Evolutionary conservation across 257 asterid species (phyloP).

Genomic region (Salvia splendens): DNA sequence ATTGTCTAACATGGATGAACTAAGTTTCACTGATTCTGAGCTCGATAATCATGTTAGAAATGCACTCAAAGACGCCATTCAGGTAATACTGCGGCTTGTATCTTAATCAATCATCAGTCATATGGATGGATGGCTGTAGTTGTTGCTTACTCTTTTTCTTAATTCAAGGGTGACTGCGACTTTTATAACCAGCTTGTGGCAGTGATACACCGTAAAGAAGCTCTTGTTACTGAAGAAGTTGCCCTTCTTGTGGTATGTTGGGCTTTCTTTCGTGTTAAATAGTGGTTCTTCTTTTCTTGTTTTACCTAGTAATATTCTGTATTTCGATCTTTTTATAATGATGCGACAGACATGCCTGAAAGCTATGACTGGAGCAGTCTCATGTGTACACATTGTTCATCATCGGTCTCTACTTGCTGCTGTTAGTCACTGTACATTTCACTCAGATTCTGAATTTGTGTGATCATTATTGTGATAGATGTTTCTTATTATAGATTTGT

Average conservation of each 20-base stretch:
- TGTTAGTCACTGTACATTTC: slow-evolving; percentile 50
- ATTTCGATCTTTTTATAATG: slow-evolving; percentile 15
- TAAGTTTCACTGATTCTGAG: slow-evolving; percentile 54
- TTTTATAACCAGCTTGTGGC: slow-evolving; percentile 61
- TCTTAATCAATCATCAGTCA: neutral
- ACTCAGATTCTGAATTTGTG: neutral
- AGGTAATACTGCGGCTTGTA: slow-evolving; percentile 47
- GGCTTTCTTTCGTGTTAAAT: slow-evolving; percentile 7
- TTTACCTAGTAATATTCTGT: slow-evolving; percentile 17
- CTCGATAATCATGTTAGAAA: slow-evolving; percentile 55
- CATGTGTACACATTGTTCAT: slow-evolving; percentile 61
- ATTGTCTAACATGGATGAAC: slow-evolving; percentile 51
- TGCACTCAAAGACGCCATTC: slow-evolving; percentile 61
- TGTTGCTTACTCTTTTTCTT: slow-evolving; percentile 19
- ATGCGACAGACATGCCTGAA: slow-evolving; percentile 72
- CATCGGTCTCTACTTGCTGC: slow-evolving; percentile 67
- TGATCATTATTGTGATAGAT: slow-evolving; percentile 2
- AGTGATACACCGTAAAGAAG: slow-evolving; percentile 51
- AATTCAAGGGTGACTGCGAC: slow-evolving; percentile 59
- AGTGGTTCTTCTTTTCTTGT: neutral
- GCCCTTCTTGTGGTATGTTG: slow-evolving; percentile 83
- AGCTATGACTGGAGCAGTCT: slow-evolving; percentile 74
- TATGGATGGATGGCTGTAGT: slow-evolving; percentile 14
- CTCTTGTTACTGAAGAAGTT: slow-evolving; percentile 59
- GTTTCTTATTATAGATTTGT: slow-evolving; percentile 10